These are phyloP conservation scores for Rosellinia necatrix DNA, from an alignment of 2,329 filamentous ascomycete genomes.

Conservation along the genomic window DNA sequence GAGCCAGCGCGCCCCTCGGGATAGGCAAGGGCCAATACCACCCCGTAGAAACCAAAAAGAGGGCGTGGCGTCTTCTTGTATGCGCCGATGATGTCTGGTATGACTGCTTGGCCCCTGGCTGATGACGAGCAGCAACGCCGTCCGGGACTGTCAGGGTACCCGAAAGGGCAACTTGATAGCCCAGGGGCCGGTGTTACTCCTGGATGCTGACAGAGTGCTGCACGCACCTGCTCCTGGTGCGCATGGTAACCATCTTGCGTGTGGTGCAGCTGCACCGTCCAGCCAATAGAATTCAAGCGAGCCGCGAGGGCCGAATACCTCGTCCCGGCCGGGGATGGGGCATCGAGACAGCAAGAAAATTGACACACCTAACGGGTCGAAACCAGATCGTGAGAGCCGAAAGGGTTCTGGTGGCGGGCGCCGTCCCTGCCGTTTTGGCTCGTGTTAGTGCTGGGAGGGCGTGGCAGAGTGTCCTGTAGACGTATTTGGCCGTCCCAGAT, in stretches of 20 bases:
- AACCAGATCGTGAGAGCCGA: background rate
- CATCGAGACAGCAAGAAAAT: constrained; percentile 4
- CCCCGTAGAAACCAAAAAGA: background rate
- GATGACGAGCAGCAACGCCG: constrained; percentile 7
- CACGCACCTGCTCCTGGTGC: constrained; percentile 18
- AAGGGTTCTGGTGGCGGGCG: background rate
- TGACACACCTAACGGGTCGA: background rate
- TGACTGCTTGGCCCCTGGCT: constrained; percentile 7
- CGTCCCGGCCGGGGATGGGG: constrained; percentile 17
- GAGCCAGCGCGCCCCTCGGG: background rate
- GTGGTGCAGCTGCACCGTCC: constrained; percentile 14
- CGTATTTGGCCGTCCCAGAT: background rate
- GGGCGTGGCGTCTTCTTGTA: background rate
- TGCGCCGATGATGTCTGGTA: background rate
- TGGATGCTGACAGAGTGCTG: constrained; percentile 21
- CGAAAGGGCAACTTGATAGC: constrained; percentile 17
- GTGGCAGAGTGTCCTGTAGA: background rate
- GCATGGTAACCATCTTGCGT: constrained; percentile 24
- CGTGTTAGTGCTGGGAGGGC: background rate
- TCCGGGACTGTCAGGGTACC: constrained; percentile 10
- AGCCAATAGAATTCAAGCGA: constrained; percentile 27
- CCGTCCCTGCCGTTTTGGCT: constrained; percentile 1
- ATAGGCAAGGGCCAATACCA: background rate
- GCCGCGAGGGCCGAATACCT: constrained; percentile 28
- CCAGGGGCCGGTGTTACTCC: constrained; percentile 11